These are phyloP conservation scores for Vitis hybrid DNA, from an alignment of 177 flowering plant genomes.

Conservation along the genomic window DNA sequence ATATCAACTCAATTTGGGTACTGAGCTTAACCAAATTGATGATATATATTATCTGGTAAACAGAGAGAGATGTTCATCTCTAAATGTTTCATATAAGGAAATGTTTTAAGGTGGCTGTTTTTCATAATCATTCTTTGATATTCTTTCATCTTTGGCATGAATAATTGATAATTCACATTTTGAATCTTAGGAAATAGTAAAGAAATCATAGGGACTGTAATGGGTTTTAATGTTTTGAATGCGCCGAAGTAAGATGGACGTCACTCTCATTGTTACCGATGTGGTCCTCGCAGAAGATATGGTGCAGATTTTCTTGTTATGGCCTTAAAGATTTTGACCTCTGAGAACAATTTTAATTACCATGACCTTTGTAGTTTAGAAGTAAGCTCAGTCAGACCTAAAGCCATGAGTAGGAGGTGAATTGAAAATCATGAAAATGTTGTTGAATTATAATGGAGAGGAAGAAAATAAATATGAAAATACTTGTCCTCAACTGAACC, in stretches of 20 bases:
- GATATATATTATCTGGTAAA: too few species aligned
- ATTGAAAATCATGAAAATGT: not conserved
- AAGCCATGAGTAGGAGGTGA: not conserved
- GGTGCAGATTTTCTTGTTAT: conserved; percentile 30
- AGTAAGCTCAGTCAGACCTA: not conserved
- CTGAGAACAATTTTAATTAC: not conserved
- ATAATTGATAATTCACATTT: not conserved
- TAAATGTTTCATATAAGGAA: too few species aligned
- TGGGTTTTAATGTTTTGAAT: not conserved
- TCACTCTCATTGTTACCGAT: conserved; percentile 16
- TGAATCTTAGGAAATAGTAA: not conserved
- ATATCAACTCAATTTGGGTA: not conserved
- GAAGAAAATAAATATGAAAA: not conserved
- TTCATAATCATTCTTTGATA: not conserved
- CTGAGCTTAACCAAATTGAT: too few species aligned
- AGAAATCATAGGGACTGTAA: not conserved
- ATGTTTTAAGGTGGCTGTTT: too few species aligned
- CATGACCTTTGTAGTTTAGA: conserved; percentile 1
- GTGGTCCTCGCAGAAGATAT: conserved; percentile 36
- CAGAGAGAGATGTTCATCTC: too few species aligned
- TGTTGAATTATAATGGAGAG: not conserved
- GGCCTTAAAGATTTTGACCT: conserved; percentile 16
- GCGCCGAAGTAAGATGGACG: not conserved
- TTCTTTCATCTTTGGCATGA: not conserved
- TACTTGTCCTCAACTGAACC: not conserved